A percentile compares a stretch with the other conserved stretches of the same genome.
phyloP scores from a whole-genome alignment of 2,329 filamentous ascomycete genomes.

The Aplosporella prunicola region DNA sequence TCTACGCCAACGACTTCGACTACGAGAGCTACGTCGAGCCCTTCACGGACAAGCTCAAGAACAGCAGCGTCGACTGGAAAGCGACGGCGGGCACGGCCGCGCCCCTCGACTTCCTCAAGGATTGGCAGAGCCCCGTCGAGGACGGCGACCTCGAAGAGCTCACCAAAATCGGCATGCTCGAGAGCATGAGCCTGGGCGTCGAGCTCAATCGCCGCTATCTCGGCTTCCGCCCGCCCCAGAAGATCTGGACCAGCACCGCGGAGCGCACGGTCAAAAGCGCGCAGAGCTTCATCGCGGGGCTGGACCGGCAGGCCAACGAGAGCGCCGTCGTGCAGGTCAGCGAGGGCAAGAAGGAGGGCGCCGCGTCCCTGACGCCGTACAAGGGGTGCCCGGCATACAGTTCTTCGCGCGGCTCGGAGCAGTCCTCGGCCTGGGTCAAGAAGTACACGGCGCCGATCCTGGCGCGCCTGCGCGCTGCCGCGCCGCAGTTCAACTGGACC shows the following conservation, averaged over 20 bases:
- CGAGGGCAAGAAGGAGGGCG: slow-evolving; percentile 49
- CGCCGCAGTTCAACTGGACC: slow-evolving; percentile 54
- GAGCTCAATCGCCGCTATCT: slow-evolving; percentile 51
- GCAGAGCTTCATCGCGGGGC: slow-evolving; percentile 47
- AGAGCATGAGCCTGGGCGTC: slow-evolving; percentile 51
- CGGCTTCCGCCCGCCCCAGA: slow-evolving; percentile 41
- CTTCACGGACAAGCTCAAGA: slow-evolving; percentile 46
- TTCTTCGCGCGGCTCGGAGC: slow-evolving; percentile 46
- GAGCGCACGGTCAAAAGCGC: slow-evolving; percentile 53
- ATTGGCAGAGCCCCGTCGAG: slow-evolving; percentile 48
- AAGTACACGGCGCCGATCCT: slow-evolving; percentile 53
- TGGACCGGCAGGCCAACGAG: slow-evolving; percentile 43
- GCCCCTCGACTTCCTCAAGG: slow-evolving; percentile 45
- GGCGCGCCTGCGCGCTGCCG: slow-evolving; percentile 45
- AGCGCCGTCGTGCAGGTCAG: slow-evolving; percentile 48
- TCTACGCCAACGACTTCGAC: slow-evolving; percentile 45
- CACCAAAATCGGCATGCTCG: slow-evolving; percentile 51
- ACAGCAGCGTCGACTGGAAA: slow-evolving; percentile 52
- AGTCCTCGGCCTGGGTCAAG: slow-evolving; percentile 42
- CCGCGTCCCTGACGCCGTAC: slow-evolving; percentile 55
- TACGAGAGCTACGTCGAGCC: slow-evolving; percentile 43
- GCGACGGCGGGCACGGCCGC: slow-evolving; percentile 45
- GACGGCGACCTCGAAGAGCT: slow-evolving; percentile 50
- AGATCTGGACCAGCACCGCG: slow-evolving; percentile 54
- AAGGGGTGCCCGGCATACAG: slow-evolving; percentile 56